Percentiles rank a stretch among this genome's conserved stretches.
Conservation (phyloP, 176 grass and related monocot species). For the Cocos nucifera region DNA sequence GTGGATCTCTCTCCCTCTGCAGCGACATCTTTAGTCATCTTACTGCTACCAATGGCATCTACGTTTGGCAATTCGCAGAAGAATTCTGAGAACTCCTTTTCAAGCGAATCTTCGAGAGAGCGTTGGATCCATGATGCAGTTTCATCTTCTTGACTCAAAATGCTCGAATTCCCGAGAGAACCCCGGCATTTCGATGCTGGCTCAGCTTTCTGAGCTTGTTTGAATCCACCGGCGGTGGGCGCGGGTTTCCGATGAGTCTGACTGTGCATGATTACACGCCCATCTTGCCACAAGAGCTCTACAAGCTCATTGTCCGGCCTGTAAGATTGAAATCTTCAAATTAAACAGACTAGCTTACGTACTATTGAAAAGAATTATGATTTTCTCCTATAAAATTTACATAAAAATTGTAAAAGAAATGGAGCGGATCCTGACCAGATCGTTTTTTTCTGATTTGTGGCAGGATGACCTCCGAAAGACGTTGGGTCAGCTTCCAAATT, state of each 20-base stretch:
- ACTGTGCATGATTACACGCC: conserved; percentile 51
- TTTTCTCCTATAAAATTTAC: neutral
- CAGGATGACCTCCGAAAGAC: conserved; percentile 17
- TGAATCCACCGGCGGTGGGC: neutral
- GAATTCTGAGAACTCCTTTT: conserved; percentile 61
- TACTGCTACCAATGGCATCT: neutral
- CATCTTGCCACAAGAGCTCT: conserved; percentile 55
- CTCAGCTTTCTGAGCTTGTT: conserved; percentile 20
- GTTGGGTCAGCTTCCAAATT: conserved; percentile 24
- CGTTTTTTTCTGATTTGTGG: conserved; percentile 21
- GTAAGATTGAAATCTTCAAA: neutral
- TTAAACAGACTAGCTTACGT: no score
- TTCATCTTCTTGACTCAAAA: conserved; percentile 39
- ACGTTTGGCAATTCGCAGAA: conserved; percentile 36
- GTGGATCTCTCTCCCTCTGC: neutral
- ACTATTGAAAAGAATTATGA: no score
- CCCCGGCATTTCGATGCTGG: neutral
- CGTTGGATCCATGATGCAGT: conserved; percentile 44
- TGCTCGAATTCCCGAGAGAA: conserved; percentile 17
- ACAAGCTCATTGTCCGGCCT: conserved; percentile 35
- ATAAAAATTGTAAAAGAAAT: neutral
- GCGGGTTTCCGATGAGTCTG: conserved; percentile 35
- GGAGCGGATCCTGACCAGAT: conserved; percentile 20
- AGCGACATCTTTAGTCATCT: neutral
- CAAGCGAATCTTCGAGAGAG: conserved; percentile 47